phyloP scores from a whole-genome alignment of 2,329 filamentous ascomycete species.

The Colletotrichum sp. region DNA sequence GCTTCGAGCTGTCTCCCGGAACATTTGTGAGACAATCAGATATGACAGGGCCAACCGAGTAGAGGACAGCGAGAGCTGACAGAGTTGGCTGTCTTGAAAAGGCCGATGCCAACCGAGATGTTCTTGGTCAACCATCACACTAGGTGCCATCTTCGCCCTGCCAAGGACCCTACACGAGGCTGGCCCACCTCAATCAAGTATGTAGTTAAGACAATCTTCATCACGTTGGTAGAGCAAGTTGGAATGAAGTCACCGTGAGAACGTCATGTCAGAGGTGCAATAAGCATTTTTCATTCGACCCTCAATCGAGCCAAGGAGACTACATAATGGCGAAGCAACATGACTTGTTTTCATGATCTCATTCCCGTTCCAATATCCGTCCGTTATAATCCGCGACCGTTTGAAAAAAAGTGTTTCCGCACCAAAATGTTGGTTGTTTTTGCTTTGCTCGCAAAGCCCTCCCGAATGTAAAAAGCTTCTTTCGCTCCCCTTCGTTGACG shows the following conservation, averaged over 20 bases:
- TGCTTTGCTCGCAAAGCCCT: conserved; percentile 16
- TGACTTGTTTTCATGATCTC: conserved; percentile 14
- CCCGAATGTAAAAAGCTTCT: background rate
- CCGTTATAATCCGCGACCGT: conserved; percentile 3
- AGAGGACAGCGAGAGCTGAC: background rate
- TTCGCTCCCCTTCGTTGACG: background rate
- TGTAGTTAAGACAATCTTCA: background rate
- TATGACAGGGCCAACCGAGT: background rate
- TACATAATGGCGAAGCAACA: conserved; percentile 19
- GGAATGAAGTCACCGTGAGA: background rate
- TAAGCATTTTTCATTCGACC: conserved; percentile 14
- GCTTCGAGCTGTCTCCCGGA: background rate
- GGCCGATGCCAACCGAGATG: background rate
- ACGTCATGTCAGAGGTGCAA: background rate
- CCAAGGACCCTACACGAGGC: background rate
- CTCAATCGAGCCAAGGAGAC: conserved; percentile 4
- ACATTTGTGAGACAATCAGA: background rate
- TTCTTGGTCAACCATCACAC: background rate
- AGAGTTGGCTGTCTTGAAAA: background rate
- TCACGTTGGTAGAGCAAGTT: background rate
- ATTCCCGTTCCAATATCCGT: conserved; percentile 13
- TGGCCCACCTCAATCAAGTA: background rate
- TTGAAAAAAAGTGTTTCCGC: background rate
- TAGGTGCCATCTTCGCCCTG: background rate
- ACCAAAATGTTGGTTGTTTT: background rate